Evolutionary conservation across 177 flowering plant genomes (phyloP), one percentile per base, ranked within the genome.

Genomic region (Telopea speciosissima): DNA sequence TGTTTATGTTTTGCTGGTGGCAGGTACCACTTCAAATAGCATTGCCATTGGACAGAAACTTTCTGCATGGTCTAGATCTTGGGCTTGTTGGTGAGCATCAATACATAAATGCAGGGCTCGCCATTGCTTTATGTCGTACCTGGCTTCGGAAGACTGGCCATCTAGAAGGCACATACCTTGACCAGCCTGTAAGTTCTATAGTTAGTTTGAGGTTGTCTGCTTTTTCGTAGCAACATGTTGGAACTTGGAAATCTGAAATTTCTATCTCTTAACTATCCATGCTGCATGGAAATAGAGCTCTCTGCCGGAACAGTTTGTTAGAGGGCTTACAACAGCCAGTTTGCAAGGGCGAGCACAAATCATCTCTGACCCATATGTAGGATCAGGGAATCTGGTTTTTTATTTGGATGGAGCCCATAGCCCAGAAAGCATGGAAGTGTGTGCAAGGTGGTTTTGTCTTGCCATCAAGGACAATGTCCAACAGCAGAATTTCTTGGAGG

Each of bases 351-450:
- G 99, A 26, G 98, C 97, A 52, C 98, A 93, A 76, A 85, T 90
- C 73, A 89, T 88, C 31, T 81, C 85, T 66, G 95, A 95, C 75
- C 81, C 60, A 61, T 67, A 58, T 74, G 88, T 87, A 70, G 72
- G 69, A 63, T 44, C 79, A 52, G 90, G 83, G 72, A 85, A 88
- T 74, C 82, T 93, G 33, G 88, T 90, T 28, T 96, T 91, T 76
- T 93, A 83, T 80, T 74, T 96, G 80, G 99, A 96, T 84, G 99
- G 99, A 58, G 99, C 99, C 58, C 98, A 96, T 77, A 96, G 95
- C 73, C 98, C 96, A 71, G 98, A 96, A 84, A 96, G 99, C 83
- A 90, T 96, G 97, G 98, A 90, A 62, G 79, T 83, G 44, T 96
- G 98, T 77, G 99, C 84, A 65, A 87, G 73, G 75, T 96, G 99